These are phyloP conservation scores for Rhodotorula sp. DNA, from an alignment of 1,284 basidiomycete genomes.

Conservation along the genomic window DNA sequence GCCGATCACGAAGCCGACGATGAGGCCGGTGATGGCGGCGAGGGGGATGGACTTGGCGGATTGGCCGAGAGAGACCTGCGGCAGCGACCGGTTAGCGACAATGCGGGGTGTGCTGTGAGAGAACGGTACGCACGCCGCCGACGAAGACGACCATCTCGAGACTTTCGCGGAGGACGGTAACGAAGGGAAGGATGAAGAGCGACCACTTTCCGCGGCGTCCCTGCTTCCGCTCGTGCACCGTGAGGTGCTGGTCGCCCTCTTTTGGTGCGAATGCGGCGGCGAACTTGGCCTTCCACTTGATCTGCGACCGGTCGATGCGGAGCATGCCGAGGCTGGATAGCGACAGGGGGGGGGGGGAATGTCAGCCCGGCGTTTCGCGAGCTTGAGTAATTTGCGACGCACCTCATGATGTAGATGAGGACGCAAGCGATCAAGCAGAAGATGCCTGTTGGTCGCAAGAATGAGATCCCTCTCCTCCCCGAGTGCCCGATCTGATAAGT, in stretches of 20 bases:
- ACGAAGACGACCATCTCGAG: slow-evolving; percentile 91
- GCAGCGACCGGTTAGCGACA: background rate
- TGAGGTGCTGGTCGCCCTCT: slow-evolving; percentile 15
- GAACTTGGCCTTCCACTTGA: slow-evolving; percentile 87
- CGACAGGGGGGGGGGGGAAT: background rate
- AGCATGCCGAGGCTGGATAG: slow-evolving; percentile 49
- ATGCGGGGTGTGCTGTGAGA: too few relatives aligned
- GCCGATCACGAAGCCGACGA: slow-evolving; percentile 62
- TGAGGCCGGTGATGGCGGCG: slow-evolving; percentile 75
- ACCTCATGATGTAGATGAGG: slow-evolving; percentile 59
- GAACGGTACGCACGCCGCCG: slow-evolving; percentile 62
- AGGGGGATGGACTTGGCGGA: slow-evolving; percentile 80
- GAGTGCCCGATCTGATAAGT: too few relatives aligned
- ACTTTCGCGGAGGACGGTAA: slow-evolving; percentile 89
- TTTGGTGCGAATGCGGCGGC: slow-evolving; percentile 68
- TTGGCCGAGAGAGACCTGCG: slow-evolving; percentile 69
- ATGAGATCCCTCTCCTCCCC: too few relatives aligned
- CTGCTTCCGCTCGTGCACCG: slow-evolving; percentile 31
- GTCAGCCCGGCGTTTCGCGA: slow-evolving; percentile 67
- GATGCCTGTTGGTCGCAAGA: slow-evolving; percentile 49
- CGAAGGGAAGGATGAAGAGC: slow-evolving; percentile 79
- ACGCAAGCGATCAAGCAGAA: slow-evolving; percentile 75
- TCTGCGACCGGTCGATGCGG: slow-evolving; percentile 60
- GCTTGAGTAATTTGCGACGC: background rate
- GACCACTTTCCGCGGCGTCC: slow-evolving; percentile 61